These are phyloP conservation scores for Peniophora sp. DNA, from an alignment of 1,284 basidiomycete genomes.

Conservation along the genomic window DNA sequence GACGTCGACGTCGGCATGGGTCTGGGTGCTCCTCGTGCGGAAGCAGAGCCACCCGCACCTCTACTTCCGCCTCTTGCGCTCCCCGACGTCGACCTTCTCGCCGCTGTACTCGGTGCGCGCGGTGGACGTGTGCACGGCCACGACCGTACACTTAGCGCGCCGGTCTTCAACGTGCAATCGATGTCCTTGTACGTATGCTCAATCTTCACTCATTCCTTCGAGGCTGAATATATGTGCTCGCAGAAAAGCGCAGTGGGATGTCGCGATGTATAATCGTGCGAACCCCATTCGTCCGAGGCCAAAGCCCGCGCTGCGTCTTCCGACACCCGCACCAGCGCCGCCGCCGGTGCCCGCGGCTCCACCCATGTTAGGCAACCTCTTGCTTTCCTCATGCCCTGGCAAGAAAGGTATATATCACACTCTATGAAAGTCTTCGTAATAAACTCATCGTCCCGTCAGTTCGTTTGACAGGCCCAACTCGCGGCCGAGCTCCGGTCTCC, in stretches of 20 bases:
- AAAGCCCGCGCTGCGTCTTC: slow-evolving; percentile 6
- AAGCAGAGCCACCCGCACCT: slow-evolving; percentile 4
- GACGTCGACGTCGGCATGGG: no score
- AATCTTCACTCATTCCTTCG: no score
- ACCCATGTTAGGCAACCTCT: slow-evolving; percentile 73
- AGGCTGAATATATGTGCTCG: no score
- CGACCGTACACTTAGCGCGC: slow-evolving; percentile 15
- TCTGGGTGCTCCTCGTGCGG: neutral
- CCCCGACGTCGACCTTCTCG: slow-evolving; percentile 10
- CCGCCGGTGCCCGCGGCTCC: slow-evolving; percentile 5
- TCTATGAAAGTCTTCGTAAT: neutral
- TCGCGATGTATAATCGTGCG: no score
- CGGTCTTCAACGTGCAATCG: slow-evolving; percentile 5
- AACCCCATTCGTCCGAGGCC: neutral
- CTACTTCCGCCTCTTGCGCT: slow-evolving; percentile 12
- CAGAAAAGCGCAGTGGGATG: no score
- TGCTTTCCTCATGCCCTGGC: slow-evolving; percentile 90
- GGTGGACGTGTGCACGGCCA: slow-evolving; percentile 6
- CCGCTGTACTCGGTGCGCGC: slow-evolving; percentile 9
- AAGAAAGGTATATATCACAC: slow-evolving; percentile 65
- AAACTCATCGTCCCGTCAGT: slow-evolving; percentile 34
- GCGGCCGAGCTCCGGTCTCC: slow-evolving; percentile 79
- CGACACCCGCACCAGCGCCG: neutral
- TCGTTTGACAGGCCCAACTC: slow-evolving; percentile 74
- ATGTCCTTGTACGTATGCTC: no score